Evolutionary conservation across 2,329 filamentous ascomycete genomes (phyloP).

Genomic region (Colletotrichum sojae): DNA sequence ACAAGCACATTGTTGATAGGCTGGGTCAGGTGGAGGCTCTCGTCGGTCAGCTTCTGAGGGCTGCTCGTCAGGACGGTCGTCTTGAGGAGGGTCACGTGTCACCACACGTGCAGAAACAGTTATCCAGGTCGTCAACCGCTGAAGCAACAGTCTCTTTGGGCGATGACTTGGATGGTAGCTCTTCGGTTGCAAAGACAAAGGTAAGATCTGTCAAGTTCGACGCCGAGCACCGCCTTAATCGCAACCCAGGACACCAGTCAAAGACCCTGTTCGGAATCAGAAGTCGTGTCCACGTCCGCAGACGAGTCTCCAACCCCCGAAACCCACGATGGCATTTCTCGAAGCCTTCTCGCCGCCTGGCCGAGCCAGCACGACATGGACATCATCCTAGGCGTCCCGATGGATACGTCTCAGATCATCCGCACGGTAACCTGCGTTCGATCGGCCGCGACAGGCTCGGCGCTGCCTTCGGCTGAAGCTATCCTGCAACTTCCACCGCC

Average conservation of each 20-base stretch:
- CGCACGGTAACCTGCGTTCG: constrained; percentile 13
- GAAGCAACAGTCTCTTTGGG: too few relatives aligned
- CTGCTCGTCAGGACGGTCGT: background rate
- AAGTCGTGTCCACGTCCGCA: too few relatives aligned
- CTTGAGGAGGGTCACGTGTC: background rate
- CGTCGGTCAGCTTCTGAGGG: constrained; percentile 47
- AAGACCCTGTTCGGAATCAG: too few relatives aligned
- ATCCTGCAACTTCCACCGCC: constrained; percentile 11
- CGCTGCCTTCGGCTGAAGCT: background rate
- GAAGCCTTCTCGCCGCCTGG: constrained; percentile 15
- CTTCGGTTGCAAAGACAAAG: too few relatives aligned
- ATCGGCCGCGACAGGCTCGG: background rate
- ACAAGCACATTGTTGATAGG: constrained; percentile 50
- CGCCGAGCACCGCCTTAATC: too few relatives aligned
- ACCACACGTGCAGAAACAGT: background rate
- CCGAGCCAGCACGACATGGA: constrained; percentile 12
- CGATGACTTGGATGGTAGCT: too few relatives aligned
- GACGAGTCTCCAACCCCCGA: background rate
- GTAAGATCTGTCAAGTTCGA: too few relatives aligned
- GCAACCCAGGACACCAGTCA: too few relatives aligned
- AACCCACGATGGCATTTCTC: background rate
- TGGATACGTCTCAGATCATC: constrained; percentile 19
- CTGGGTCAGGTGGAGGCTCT: constrained; percentile 54
- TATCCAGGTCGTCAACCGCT: background rate
- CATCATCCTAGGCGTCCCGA: background rate